Base-by-base conservation (phyloP, 75 land plant species). In the Larix kaempferi region DNA sequence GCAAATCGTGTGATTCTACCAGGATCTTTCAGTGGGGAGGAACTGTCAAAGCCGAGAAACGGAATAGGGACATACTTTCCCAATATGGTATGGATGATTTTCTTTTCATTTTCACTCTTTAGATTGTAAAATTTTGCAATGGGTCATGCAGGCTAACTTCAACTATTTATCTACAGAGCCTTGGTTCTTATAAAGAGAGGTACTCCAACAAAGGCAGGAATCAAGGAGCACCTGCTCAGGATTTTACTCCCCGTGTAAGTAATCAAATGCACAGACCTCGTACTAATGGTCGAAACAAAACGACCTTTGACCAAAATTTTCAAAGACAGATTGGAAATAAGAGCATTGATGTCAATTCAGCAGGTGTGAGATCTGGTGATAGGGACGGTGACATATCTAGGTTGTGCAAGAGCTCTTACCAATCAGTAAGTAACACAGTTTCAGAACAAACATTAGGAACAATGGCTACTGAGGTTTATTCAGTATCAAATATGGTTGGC, bases 21-120 rank as follows among this genome's bases (percentile, higher is more conserved):
- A 63, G 85, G 82, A 75, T 56, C 22, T 13, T 79, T 78, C 66
- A 81, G 74, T 19, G 29, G 59, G 72, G 91, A 89, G 62, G 89
- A 86, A 35, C 52, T 83, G 71, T 82, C 91, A 76, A 95, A 90
- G 67, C 79, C 86, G 13, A 88, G 92, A 49, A 67, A 55, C 22
- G 99, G 99, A 66, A 96, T 93, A 29, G 99, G 99, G 56, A 90
- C 96, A 75, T 96, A 90, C 78, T 83, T 95, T 61, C 98, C 98
- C 6, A 88, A 80, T 71, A 82, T 62, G 99, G 99, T 96, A 91
- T 73, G 21, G 14, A 58, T 23, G 15, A 74, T 35, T 74, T 61
- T 27, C 15, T 33, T 65, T 78, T 23, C 29, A 25, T 65, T 35
- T 71, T 21, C 39, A 13, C n/a, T 77, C 41, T 57, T 58, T 16